phyloP scores from a whole-genome alignment of 257 asterid species.

The Solanum lycopersicoides region DNA sequence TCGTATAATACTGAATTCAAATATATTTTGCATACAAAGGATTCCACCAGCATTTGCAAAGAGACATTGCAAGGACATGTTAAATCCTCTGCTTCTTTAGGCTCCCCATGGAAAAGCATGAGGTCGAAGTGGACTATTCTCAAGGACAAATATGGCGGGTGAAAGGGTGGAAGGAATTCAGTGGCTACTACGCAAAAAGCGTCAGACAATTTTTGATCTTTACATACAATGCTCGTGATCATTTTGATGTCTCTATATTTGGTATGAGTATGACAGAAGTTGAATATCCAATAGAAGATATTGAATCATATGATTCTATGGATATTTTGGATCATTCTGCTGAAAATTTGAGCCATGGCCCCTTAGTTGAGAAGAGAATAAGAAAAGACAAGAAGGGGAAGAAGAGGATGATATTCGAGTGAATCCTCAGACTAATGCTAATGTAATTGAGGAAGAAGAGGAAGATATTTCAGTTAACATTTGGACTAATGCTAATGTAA shows the following conservation, averaged over 20 bases:
- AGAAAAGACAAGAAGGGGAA: background rate
- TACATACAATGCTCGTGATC: background rate
- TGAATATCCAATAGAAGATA: background rate
- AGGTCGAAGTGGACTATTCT: background rate
- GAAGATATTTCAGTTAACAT: background rate
- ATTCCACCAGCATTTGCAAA: background rate
- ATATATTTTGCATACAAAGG: background rate
- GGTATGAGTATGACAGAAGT: background rate
- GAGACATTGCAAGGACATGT: background rate
- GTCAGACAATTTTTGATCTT: too few species aligned
- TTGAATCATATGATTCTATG: background rate
- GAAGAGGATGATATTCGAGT: background rate
- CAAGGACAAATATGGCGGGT: background rate
- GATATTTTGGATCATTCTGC: background rate
- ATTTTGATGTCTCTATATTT: background rate
- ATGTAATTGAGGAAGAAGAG: background rate
- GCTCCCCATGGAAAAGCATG: background rate
- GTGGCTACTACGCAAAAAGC: background rate
- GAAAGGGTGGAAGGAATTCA: background rate
- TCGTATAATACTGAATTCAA: background rate
- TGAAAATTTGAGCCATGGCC: background rate
- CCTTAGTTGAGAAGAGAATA: background rate
- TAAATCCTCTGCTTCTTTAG: background rate
- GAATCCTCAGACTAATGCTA: background rate
- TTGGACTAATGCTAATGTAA: too few species aligned